Base-by-base conservation (phyloP, 495 filamentous ascomycete species). In the Daldinia concentrica region DNA sequence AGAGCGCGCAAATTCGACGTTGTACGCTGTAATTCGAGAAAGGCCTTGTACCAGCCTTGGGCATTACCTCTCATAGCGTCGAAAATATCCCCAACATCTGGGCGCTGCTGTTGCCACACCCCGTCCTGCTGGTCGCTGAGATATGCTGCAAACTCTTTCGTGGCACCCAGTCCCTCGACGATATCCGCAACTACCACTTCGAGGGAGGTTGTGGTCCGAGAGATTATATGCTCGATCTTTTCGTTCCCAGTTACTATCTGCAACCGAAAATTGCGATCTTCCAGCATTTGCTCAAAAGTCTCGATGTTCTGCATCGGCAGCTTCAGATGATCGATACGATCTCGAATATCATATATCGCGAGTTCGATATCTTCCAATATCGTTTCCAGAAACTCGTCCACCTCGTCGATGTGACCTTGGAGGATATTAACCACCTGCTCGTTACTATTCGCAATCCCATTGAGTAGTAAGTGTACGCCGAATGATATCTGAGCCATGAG, bases 401-500 rank as follows among this genome's bases (percentile, higher is more conserved):
- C 85, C 76, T 98, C 96, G 76, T 97, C 90, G 51, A 99, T 94
- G 79, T 99, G 95, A 19, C 85, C 88, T 76, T 97, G 93, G 51
- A 99, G 87, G 54, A 98, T 98, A 51, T 87, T 89, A 71, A 97
- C 88, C 15, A 98, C 95, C 67, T 94, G 89, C 17, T 87, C 84
- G 43, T 98, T 91, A 64, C 92, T 94, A 79, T 93, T 97, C 17
- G 95, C 95, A 68, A 96, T 86, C 54, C 88, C 87, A 72, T 94
- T 90, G 36, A 95, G 89, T 34, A 99, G 82, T 12, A 99, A 85
- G 80, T 98, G 92, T 32, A 98, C 88, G 29, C 96, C 95, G 77
- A 98, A 99, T 0, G 91, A 90, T 73, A 98, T 94, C 76, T 99
- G 95, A 7, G 95, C 90, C 74, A 94, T 86, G 58, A 98, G 85